A percentile compares a stretch with the other conserved stretches of the same genome.
These are phyloP conservation scores for Capsicum chinense DNA, from an alignment of 257 asterid genomes.

Conservation along the genomic window DNA sequence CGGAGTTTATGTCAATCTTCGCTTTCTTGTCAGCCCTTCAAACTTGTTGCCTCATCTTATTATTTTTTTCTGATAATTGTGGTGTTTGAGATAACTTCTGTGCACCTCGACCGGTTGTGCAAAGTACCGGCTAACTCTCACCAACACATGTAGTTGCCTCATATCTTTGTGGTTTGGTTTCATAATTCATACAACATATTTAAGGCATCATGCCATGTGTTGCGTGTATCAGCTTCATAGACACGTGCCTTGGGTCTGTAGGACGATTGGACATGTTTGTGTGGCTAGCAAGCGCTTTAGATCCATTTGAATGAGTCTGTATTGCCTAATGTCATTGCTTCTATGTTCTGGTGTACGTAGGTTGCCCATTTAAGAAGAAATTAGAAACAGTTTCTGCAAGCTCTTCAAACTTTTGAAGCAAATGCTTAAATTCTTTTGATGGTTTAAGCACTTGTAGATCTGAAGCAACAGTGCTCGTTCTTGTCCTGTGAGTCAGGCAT, in stretches of 20 bases:
- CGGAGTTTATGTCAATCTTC: neutral
- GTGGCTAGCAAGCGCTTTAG: neutral
- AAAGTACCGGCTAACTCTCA: neutral
- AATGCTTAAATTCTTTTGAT: neutral
- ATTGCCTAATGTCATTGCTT: neutral
- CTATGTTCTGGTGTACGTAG: neutral
- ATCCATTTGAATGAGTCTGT: neutral
- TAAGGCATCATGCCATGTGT: no score
- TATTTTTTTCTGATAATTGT: neutral
- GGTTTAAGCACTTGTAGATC: neutral
- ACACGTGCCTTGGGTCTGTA: neutral
- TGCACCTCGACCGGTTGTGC: neutral
- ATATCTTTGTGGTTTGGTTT: neutral
- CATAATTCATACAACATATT: neutral
- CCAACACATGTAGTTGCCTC: neutral
- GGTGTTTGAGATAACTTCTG: neutral
- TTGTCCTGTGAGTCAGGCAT: neutral
- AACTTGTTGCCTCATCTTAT: neutral
- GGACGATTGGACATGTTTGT: neutral
- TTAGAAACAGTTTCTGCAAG: neutral
- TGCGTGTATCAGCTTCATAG: neutral
- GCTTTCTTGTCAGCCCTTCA: neutral
- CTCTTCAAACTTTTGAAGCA: neutral
- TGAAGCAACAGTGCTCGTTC: neutral
- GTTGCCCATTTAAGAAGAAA: neutral